These are phyloP conservation scores for Aspergillus nanangensis DNA, from an alignment of 495 filamentous ascomycete species.

Conservation along the genomic window DNA sequence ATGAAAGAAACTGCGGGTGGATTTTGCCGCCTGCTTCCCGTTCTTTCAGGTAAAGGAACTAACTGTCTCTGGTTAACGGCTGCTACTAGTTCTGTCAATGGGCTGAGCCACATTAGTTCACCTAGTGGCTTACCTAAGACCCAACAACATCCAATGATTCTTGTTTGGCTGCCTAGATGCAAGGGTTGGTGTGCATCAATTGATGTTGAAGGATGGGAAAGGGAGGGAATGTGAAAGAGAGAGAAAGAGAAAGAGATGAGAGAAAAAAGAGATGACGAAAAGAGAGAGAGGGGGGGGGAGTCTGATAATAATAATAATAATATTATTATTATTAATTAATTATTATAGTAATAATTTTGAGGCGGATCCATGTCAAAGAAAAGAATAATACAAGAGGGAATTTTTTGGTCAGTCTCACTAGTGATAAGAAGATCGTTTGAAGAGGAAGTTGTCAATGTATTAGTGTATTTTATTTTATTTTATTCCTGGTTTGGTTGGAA, in stretches of 20 bases:
- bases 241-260: slow-evolving; percentile 1
- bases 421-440: too few relatives aligned
- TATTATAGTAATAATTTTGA: too few relatives aligned
- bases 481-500: too few relatives aligned
- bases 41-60: neutral
- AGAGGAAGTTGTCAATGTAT: too few relatives aligned
- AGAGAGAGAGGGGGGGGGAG: slow-evolving; percentile 1
- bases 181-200: neutral
- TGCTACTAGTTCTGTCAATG: too few relatives aligned
- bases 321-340: neutral
- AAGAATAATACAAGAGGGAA: too few relatives aligned
- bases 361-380: too few relatives aligned
- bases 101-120: too few relatives aligned
- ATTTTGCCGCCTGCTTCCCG: neutral
- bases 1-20: too few relatives aligned
- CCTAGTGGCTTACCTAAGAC: neutral
- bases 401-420: too few relatives aligned
- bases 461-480: too few relatives aligned
- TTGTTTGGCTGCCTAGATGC: neutral
- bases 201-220: neutral
- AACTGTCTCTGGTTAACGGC: neutral
- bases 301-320: slow-evolving; percentile 6
- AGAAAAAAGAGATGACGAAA: slow-evolving; percentile 2
- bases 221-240: slow-evolving; percentile 1
- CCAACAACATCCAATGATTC: too few relatives aligned